Percentiles rank a stretch among this genome's conserved stretches.
phyloP scores from a whole-genome alignment of 225 moss, liverwort and hornwort species.

The Marchantia polymorpha region DNA sequence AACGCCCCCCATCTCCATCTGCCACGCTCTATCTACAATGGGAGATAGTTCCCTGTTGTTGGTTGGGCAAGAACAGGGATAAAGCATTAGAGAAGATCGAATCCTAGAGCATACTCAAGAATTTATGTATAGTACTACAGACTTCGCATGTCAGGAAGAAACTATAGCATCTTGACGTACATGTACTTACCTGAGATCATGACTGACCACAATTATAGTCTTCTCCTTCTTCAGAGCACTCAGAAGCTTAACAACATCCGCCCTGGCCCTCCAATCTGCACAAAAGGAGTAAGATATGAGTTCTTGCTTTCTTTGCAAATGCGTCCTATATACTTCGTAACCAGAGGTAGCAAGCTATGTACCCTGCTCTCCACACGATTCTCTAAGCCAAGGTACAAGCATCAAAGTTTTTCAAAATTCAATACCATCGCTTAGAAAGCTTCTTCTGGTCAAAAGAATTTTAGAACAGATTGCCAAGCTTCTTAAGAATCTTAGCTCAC shows the following conservation, averaged over 20 bases:
- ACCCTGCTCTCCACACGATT: too few relatives aligned
- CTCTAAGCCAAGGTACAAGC: too few relatives aligned
- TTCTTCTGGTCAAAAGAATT: too few relatives aligned
- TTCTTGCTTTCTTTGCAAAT: too few relatives aligned
- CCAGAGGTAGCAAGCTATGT: too few relatives aligned
- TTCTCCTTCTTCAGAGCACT: conserved; percentile 63
- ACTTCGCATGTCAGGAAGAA: conserved; percentile 11
- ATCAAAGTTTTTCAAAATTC: too few relatives aligned
- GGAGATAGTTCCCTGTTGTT: conserved; percentile 64
- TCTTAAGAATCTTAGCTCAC: too few relatives aligned
- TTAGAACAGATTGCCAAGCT: too few relatives aligned
- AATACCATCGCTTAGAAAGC: too few relatives aligned
- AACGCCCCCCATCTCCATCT: conserved; percentile 92
- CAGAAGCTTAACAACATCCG: conserved; percentile 84
- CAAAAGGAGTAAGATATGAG: too few relatives aligned
- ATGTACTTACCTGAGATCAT: conserved; percentile 71
- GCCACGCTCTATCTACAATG: conserved; percentile 94
- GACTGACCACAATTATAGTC: conserved; percentile 85
- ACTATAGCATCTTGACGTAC: not conserved
- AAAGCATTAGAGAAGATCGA: not conserved
- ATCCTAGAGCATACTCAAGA: not conserved
- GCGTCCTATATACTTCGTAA: too few relatives aligned
- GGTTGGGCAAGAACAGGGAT: not conserved
- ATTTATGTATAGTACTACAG: not conserved
- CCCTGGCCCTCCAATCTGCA: conserved; percentile 84